Evolutionary conservation across 805 yeast species (phyloP), one percentile per base, ranked within the genome.

Genomic region (Lachancea dasiensis): DNA sequence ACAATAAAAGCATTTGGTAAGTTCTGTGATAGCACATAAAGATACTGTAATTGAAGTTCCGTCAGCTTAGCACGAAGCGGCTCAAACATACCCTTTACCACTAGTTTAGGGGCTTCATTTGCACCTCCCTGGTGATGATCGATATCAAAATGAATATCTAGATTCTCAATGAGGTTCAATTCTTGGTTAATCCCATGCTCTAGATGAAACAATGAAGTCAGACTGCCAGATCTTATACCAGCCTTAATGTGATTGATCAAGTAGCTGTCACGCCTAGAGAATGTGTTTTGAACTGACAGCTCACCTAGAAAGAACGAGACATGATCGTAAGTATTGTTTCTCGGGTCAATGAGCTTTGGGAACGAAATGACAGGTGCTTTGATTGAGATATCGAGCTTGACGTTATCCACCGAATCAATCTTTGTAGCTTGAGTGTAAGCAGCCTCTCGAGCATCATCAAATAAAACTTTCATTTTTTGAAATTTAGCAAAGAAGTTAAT

Each of bases 391-490:
- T 89, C 83, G 54, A 89, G 73, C 46, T 79, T 77, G 61, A 87
- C 77, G 42, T 73, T 68, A 35, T 63, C 72, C 11, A 65, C 68
- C 6, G 60, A 39, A 29, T 73, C 72, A 29, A 79, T 68, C 45
- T 77, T 78, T 30, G 67, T 76, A 0, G 92, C 92, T 56, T 85
- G 95, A 48, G 81, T 75, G 48, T 86, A 73, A 0, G 97, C 95
- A 8, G 87, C 85, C 51, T 81, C 86, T 41, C 97, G 73, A 0
- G 97, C 95, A 15, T 73, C 67, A 52, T 92, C 98, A 58, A 84
- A 94, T n/a, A 89, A 69, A 3, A 74, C 75, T 59, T 92, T 92
- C 95, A 90, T 86, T 48, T 73, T 73, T 41, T 77, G 81, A 52
- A 94, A 84, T 48, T 81, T 82, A 46, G 75, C 75, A 50, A 86